phyloP scores from a whole-genome alignment of 352 stramenopile genomes.

The Phytophthora pistaciae region DNA sequence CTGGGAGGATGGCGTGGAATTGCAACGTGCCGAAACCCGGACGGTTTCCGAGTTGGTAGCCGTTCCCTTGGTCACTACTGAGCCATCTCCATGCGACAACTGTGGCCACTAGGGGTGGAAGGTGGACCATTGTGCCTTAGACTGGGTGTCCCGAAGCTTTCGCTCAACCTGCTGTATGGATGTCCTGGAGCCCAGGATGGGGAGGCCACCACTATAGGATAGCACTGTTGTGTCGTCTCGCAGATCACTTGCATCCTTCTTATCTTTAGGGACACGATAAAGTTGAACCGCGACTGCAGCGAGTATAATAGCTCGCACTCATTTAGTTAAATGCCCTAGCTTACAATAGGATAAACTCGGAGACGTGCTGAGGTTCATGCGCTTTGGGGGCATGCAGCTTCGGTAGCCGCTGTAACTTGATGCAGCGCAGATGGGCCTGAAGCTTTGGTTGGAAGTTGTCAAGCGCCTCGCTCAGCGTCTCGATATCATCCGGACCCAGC shows the following conservation, averaged over 20 bases:
- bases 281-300: not conserved
- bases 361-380: conserved; percentile 31
- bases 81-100: not conserved
- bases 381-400: conserved; percentile 10
- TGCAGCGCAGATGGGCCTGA: conserved; percentile 54
- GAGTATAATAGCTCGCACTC: not conserved
- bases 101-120: too few species aligned
- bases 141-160: too few species aligned
- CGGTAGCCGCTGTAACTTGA: conserved; percentile 74
- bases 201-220: too few species aligned
- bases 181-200: too few species aligned
- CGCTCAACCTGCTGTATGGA: too few species aligned
- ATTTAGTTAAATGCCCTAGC: not conserved
- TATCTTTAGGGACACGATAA: not conserved
- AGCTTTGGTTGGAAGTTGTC: conserved; percentile 53
- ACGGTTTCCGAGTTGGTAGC: not conserved
- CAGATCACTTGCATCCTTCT: not conserved
- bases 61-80: not conserved
- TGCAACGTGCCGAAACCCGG: conserved; percentile 6
- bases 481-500: conserved; percentile 48
- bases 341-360: conserved; percentile 42
- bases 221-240: too few species aligned
- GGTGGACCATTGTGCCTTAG: too few species aligned
- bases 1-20: conserved; percentile 30
- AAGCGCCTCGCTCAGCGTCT: conserved; percentile 48